A percentile compares a stretch with the other conserved stretches of the same genome.
Evolutionary conservation across 352 stramenopile genomes (phyloP).

Genomic region (Phytopythium kandeliae): DNA sequence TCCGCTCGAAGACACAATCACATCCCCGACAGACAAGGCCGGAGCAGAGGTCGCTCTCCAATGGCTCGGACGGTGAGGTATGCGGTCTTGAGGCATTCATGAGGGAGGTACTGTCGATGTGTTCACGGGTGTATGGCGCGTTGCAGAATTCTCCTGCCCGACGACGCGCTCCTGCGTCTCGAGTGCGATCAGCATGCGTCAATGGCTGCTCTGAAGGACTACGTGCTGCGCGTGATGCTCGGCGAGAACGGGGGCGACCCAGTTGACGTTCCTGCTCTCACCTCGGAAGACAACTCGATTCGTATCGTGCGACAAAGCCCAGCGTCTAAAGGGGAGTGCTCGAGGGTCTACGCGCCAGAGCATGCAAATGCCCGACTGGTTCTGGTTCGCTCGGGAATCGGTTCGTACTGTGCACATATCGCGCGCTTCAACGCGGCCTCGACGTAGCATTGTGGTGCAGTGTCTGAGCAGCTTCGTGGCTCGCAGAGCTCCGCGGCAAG

Average conservation of each 20-base stretch:
- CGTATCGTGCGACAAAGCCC: background rate
- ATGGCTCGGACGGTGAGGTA: background rate
- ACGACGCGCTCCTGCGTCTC: background rate
- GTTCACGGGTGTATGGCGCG: background rate
- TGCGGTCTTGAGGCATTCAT: background rate
- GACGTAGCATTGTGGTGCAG: too few relatives aligned
- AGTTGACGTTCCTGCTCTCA: too few relatives aligned
- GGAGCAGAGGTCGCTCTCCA: too few relatives aligned
- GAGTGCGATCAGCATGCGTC: background rate
- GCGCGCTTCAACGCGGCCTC: background rate
- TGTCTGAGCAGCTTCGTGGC: background rate
- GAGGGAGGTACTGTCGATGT: background rate
- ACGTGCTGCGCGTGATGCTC: background rate
- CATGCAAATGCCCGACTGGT: slow-evolving; percentile 11
- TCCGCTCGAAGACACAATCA: background rate
- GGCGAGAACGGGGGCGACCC: background rate
- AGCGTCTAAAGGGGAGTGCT: too few relatives aligned
- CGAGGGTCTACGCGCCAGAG: too few relatives aligned
- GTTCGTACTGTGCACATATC: slow-evolving; percentile 4
- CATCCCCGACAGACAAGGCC: too few relatives aligned
- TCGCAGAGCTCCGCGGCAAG: slow-evolving; percentile 11
- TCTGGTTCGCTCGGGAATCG: slow-evolving; percentile 15
- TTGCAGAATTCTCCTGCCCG: background rate
- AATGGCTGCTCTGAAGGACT: background rate
- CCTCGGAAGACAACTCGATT: background rate